Evolutionary conservation across 1,284 basidiomycete genomes (phyloP).

Genomic region (Boletus semigastroideus): DNA sequence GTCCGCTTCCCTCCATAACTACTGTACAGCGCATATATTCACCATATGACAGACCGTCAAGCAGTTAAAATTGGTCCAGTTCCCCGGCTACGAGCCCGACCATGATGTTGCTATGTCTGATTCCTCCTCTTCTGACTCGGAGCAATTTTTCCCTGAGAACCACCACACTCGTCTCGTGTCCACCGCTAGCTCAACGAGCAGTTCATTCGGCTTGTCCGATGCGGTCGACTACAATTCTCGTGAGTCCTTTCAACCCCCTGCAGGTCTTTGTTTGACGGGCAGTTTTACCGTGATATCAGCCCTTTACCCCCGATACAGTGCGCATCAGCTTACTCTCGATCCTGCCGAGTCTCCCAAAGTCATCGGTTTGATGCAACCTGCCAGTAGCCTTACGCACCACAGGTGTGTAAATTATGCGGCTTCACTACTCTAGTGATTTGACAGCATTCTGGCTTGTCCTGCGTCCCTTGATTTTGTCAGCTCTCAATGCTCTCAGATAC

Average conservation of each 20-base stretch:
- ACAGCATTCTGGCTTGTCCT: slow-evolving; percentile 9
- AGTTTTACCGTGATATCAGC: slow-evolving; percentile 34
- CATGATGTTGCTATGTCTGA: slow-evolving; percentile 69
- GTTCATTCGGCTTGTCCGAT: slow-evolving; percentile 46
- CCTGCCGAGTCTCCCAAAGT: slow-evolving; percentile 41
- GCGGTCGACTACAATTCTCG: slow-evolving; percentile 37
- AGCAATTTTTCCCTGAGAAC: slow-evolving; percentile 48
- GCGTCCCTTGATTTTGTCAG: slow-evolving; percentile 35
- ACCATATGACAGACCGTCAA: slow-evolving; percentile 49
- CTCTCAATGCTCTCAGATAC: slow-evolving; percentile 71
- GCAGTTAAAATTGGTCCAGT: slow-evolving; percentile 70
- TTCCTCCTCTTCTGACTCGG: slow-evolving; percentile 50
- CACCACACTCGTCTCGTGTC: slow-evolving; percentile 68
- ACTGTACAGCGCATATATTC: slow-evolving; percentile 20
- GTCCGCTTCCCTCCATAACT: slow-evolving; percentile 32
- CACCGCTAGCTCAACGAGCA: slow-evolving; percentile 53
- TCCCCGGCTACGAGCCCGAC: slow-evolving; percentile 61
- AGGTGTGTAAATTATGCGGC: slow-evolving; percentile 52
- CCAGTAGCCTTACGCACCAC: slow-evolving; percentile 61
- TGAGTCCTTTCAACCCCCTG: slow-evolving; percentile 23
- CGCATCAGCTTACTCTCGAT: slow-evolving; percentile 56
- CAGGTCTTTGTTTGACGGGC: slow-evolving; percentile 1
- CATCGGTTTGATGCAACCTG: slow-evolving; percentile 70
- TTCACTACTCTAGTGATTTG: slow-evolving; percentile 9
- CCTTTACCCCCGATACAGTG: slow-evolving; percentile 60